Conservation (phyloP, 2,329 filamentous ascomycete genomes). For the Ceratocystis cubensis region DNA sequence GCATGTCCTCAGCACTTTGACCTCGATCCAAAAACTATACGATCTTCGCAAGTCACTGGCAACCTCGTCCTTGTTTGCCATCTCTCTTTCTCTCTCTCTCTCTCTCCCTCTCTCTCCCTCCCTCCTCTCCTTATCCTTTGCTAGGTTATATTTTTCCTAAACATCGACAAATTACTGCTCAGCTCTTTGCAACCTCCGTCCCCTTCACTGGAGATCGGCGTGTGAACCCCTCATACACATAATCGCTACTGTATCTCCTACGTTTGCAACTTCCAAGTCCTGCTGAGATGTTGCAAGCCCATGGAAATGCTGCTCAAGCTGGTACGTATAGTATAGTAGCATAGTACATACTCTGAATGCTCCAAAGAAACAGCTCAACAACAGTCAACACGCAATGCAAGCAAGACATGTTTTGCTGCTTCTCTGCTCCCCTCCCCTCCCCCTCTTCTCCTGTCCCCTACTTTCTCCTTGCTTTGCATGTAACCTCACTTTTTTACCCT, state of each 20-base stretch:
- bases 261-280: not conserved
- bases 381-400: not conserved
- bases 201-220: not conserved
- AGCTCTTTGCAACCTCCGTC: not conserved
- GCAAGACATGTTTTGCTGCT: constrained; percentile 1
- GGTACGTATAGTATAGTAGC: not conserved
- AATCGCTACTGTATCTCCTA: not conserved
- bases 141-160: not conserved
- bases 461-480: constrained; percentile 6
- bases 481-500: constrained; percentile 2
- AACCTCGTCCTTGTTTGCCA: not conserved
- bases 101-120: not conserved
- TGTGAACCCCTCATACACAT: not conserved
- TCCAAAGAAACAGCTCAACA: not conserved
- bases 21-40: not conserved
- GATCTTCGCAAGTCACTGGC: not conserved
- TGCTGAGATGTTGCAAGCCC: not conserved
- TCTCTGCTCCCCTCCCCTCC: not conserved
- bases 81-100: not conserved
- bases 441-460: not conserved
- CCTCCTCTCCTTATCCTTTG: not conserved
- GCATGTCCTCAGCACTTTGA: not conserved
- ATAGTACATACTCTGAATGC: too few species aligned
- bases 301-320: constrained; percentile 2
- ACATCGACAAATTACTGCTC: not conserved